Percentiles rank a stretch among this genome's conserved stretches.
These are phyloP conservation scores for Salix udensis DNA, from an alignment of 345 rosid species.

Conservation along the genomic window DNA sequence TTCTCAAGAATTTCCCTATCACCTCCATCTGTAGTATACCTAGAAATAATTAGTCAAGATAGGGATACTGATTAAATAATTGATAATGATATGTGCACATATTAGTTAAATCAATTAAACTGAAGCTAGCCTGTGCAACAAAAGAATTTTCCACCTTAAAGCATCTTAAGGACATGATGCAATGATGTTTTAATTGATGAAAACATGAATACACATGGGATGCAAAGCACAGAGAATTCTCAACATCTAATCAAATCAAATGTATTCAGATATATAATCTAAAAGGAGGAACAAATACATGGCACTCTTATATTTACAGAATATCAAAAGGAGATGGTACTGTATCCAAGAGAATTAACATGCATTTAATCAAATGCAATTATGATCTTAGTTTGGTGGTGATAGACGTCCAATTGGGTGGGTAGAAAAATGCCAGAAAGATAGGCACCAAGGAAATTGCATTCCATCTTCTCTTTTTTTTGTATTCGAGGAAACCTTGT, in stretches of 20 bases:
- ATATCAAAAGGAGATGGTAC: too few species aligned
- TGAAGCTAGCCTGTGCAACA: not conserved
- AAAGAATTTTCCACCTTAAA: not conserved
- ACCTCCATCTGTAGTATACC: slow-evolving; percentile 97
- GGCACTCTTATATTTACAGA: too few species aligned
- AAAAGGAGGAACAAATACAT: too few species aligned
- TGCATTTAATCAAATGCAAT: not conserved
- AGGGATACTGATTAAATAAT: slow-evolving; percentile 3
- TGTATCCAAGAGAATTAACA: not conserved
- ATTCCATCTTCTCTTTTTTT: too few species aligned
- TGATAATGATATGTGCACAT: not conserved
- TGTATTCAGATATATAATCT: too few species aligned
- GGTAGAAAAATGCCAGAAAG: too few species aligned
- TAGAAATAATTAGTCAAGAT: slow-evolving; percentile 23
- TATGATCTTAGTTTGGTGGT: not conserved
- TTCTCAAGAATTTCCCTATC: slow-evolving; percentile 60
- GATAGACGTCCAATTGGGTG: not conserved
- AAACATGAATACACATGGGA: too few species aligned
- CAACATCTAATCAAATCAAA: too few species aligned
- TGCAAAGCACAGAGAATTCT: too few species aligned
- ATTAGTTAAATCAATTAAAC: not conserved
- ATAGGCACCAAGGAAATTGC: too few species aligned
- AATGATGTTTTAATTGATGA: too few species aligned
- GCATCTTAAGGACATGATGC: not conserved
- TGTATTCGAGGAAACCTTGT: too few species aligned